Evolutionary conservation across 2,329 filamentous ascomycete genomes (phyloP), one percentile per base, ranked within the genome.

Genomic region (Trichoderma koningiopsis): DNA sequence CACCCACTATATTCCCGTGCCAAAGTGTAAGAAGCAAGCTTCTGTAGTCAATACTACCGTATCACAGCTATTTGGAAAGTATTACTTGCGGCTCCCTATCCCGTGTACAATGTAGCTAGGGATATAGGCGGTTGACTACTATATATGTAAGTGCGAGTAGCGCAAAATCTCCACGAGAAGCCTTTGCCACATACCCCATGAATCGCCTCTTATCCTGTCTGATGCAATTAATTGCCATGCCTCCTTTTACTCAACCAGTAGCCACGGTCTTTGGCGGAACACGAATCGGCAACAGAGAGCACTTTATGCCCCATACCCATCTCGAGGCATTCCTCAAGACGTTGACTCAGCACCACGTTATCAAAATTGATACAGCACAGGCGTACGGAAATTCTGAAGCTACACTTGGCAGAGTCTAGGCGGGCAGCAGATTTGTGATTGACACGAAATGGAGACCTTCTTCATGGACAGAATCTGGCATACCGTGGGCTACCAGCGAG

Each of bases 381-480:
- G 62, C 59, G 8, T 72, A 72, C 43, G 67, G 70, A n/a, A 72
- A 70, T 24, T 72, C 69, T n/a, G 66, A 72, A 40, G 58, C 43
- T 49, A 64, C 70, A 5, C 40, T 72, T 31, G 71, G 71, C 22
- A 29, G 59, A 55, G 40, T 71, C 11, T n/a, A 59, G 22, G 71
- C 71, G 11, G 71, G 71, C 1, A n/a, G 31, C 24, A 70, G 66
- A 70, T 72, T 72, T 52, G 58, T 62, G 10, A 37, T 72, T 58
- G 71, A 72, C 43, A 72, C 71, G 40, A 72, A 72, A 71, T 72
- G 71, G 71, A 72, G 71, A 29, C 71, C 71, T 31, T 53, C 47
- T n/a, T 72, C 70, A 22, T 72, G 60, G 66, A 70, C 60, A 3
- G 63, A 65, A 35, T 61, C 66, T 35, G 19, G 37, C 14, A 43